Conservation (phyloP, 2,329 filamentous ascomycete genomes). For the Apiospora phragmitis region DNA sequence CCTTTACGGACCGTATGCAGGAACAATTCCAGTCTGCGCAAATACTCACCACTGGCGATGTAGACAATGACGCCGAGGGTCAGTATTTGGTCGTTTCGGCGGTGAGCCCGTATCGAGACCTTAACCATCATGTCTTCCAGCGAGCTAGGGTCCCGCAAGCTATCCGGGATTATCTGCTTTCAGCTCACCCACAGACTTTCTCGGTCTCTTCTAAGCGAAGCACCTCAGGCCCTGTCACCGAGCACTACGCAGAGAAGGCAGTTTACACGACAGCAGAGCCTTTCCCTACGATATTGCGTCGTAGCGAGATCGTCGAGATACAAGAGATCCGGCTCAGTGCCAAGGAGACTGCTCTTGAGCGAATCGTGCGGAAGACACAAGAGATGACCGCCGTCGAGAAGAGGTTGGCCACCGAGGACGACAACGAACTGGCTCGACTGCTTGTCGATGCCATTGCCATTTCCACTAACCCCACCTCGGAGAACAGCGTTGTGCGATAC, state of each 20-base stretch:
- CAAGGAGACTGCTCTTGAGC: constrained; percentile 85
- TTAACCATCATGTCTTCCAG: constrained; percentile 82
- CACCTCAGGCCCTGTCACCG: constrained; percentile 66
- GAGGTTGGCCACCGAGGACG: constrained; percentile 69
- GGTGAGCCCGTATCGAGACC: constrained; percentile 79
- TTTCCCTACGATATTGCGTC: constrained; percentile 87
- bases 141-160: constrained; percentile 80
- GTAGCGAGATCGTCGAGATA: constrained; percentile 77
- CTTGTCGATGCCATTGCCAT: constrained; percentile 76
- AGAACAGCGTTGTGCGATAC: constrained; percentile 79
- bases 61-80: constrained; percentile 80
- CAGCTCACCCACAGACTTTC: constrained; percentile 76
- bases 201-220: constrained; percentile 73
- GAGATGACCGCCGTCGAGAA: constrained; percentile 79
- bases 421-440: constrained; percentile 66
- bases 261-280: constrained; percentile 80
- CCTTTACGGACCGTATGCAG: constrained; percentile 90
- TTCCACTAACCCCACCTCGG: constrained; percentile 71
- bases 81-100: constrained; percentile 84
- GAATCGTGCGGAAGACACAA: constrained; percentile 85
- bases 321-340: constrained; percentile 69
- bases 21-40: constrained; percentile 86
- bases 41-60: constrained; percentile 68
- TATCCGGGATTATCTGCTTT: constrained; percentile 83
- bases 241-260: constrained; percentile 80